Conservation (phyloP, 805 yeast species). For the Wickerhamomyces ciferrii region DNA sequence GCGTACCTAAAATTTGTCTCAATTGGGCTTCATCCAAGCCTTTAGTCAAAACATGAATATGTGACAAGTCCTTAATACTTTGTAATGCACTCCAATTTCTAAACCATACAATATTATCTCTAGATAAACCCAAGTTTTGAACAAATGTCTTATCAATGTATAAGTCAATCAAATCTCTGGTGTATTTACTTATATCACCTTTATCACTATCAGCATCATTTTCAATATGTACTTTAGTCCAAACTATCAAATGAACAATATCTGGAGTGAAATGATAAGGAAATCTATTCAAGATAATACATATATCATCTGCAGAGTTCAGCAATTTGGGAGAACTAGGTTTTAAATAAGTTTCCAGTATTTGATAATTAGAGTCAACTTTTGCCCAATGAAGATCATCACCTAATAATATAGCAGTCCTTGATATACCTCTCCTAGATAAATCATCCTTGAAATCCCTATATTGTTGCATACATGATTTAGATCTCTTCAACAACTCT, state of each 20-base stretch:
- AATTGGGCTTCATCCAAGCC: conserved; percentile 27
- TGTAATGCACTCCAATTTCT: conserved; percentile 63
- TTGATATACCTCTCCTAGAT: conserved; percentile 26
- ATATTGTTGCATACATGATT: conserved; percentile 35
- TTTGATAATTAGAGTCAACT: conserved; percentile 19
- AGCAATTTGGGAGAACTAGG: conserved; percentile 33
- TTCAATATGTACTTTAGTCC: conserved; percentile 55
- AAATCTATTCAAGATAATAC: conserved; percentile 47
- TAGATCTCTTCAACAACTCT: conserved; percentile 33
- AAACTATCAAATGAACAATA: conserved; percentile 51
- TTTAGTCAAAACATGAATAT: conserved; percentile 53
- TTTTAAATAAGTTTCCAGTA: conserved; percentile 16
- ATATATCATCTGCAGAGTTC: conserved; percentile 34
- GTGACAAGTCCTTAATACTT: conserved; percentile 60
- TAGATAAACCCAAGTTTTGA: conserved; percentile 29
- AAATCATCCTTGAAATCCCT: conserved; percentile 39
- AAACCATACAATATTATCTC: conserved; percentile 53
- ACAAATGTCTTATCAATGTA: conserved; percentile 45
- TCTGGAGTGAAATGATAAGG: conserved; percentile 52
- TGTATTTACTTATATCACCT: conserved; percentile 44
- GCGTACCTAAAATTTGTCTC: conserved; percentile 11
- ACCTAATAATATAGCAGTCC: conserved; percentile 41
- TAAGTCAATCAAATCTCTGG: conserved; percentile 35
- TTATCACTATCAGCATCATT: conserved; percentile 39
- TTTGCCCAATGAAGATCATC: conserved; percentile 45